Evolutionary conservation across 768 basidiomycete genomes (phyloP).

Genomic region (Podaxis sp.): DNA sequence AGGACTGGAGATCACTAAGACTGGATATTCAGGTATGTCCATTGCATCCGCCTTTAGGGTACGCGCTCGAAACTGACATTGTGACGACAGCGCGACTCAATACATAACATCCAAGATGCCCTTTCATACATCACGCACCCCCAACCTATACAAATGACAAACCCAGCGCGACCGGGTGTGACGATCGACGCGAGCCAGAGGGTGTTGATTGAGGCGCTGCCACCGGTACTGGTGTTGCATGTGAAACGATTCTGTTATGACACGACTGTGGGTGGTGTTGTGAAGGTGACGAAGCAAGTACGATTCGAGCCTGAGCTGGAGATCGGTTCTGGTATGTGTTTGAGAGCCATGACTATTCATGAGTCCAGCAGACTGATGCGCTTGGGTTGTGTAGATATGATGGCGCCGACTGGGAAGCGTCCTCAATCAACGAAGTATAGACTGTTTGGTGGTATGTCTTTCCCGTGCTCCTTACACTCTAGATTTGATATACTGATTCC

Average conservation of each 20-base stretch:
- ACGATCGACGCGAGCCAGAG: slow-evolving; percentile 68
- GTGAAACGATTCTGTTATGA: slow-evolving; percentile 93
- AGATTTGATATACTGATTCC: neutral
- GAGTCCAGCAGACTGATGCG: neutral
- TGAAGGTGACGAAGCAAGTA: slow-evolving; percentile 85
- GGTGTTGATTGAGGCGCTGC: slow-evolving; percentile 75
- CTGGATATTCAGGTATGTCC: slow-evolving; percentile 81
- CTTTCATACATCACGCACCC: slow-evolving; percentile 75
- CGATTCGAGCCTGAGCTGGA: slow-evolving; percentile 77
- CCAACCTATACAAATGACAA: slow-evolving; percentile 75
- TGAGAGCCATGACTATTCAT: neutral
- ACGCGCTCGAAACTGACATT: neutral
- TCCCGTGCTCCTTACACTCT: neutral
- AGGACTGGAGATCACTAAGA: slow-evolving; percentile 88
- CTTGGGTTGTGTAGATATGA: slow-evolving; percentile 45
- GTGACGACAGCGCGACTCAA: slow-evolving; percentile 57
- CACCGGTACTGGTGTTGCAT: slow-evolving; percentile 83
- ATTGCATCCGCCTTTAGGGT: neutral
- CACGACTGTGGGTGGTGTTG: slow-evolving; percentile 67
- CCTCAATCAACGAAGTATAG: slow-evolving; percentile 61
- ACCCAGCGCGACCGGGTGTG: slow-evolving; percentile 52
- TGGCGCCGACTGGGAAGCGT: slow-evolving; percentile 51
- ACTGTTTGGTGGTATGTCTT: slow-evolving; percentile 74
- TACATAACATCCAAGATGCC: slow-evolving; percentile 82
- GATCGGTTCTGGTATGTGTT: slow-evolving; percentile 59